phyloP scores from a whole-genome alignment of 2,329 filamentous ascomycete species.

The Colletotrichum sidae region DNA sequence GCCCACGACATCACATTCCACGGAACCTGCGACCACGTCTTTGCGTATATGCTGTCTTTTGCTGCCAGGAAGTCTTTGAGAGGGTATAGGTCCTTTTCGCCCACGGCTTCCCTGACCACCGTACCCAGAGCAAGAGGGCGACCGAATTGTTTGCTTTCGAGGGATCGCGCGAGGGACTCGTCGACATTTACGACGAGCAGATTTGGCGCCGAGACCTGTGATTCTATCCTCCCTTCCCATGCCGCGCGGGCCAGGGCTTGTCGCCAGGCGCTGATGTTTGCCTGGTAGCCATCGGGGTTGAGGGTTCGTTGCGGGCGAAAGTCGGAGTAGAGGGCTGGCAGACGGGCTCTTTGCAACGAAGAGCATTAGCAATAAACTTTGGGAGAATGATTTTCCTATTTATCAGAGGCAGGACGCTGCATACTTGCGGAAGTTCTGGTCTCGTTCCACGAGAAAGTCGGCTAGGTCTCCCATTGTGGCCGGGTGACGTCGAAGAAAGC shows the following conservation, averaged over 20 bases:
- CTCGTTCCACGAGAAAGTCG: slow-evolving; percentile 71
- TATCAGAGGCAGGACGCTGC: slow-evolving; percentile 6
- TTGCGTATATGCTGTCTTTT: slow-evolving; percentile 76
- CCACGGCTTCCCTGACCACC: slow-evolving; percentile 80
- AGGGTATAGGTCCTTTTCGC: slow-evolving; percentile 76
- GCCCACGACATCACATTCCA: slow-evolving; percentile 83
- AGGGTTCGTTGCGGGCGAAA: slow-evolving; percentile 79
- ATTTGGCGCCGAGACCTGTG: slow-evolving; percentile 54
- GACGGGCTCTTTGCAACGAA: slow-evolving; percentile 69
- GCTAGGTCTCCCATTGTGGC: slow-evolving; percentile 74
- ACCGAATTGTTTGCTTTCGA: slow-evolving; percentile 84
- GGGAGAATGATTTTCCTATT: neutral
- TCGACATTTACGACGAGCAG: slow-evolving; percentile 66
- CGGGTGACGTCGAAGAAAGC: slow-evolving; percentile 1
- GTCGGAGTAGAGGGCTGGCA: slow-evolving; percentile 90
- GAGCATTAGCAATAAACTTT: slow-evolving; percentile 4
- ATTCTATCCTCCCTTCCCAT: slow-evolving; percentile 65
- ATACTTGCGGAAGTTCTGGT: slow-evolving; percentile 71
- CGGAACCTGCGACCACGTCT: slow-evolving; percentile 75
- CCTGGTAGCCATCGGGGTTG: slow-evolving; percentile 87
- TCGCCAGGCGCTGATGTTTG: slow-evolving; percentile 85
- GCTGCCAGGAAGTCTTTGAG: slow-evolving; percentile 74
- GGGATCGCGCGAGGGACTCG: slow-evolving; percentile 74
- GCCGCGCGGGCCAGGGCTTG: slow-evolving; percentile 78
- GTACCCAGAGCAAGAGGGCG: slow-evolving; percentile 83